Evolutionary conservation across 225 moss, liverwort and hornwort species (phyloP), one percentile per base, ranked within the genome.

Genomic region (Sphagnum contortum): DNA sequence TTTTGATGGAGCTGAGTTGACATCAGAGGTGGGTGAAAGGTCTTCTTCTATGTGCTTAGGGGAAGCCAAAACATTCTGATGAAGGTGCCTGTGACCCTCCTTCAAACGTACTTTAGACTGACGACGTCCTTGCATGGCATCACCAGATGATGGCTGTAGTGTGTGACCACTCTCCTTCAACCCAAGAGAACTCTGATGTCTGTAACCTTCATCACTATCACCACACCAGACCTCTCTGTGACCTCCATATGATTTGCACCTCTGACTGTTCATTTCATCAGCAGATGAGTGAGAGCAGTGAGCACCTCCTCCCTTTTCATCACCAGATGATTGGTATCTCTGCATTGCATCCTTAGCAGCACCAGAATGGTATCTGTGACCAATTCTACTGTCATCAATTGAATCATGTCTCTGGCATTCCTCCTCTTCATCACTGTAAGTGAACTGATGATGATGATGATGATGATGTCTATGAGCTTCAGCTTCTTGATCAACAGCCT

Each of bases 41-140:
- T 55, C 54, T 55, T 84, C 84, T 48, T 66, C 72, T 49, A 80
- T 64, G 10, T 80, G 80, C 84, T 80, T 84, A 64, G 80, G 50
- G n/a, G 80, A 70, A 45, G 84, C 84, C 11, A 84, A 77, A 9
- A 84, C 84, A 68, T 80, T 81, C 1, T 80, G 78, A 6, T 80
- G 80, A 45, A 80, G 80, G 49, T 71, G 60, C 64, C 73, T 80
- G 6, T 57, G 75, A 48, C 3, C 60, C 5, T 80, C 83, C 48
- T 83, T 79, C 51, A 76, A 74, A 1, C 74, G 79, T n/a, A 79
- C 83, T 29, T 76, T 68, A 46, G 83, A 83, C 14, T 74, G 76
- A 12, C 76, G 80, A 5, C 8, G 83, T 83, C 44, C 74, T 76
- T 10, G 79, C 74, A 48, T 83, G 83, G 46, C 80, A 74, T 70